Percentiles rank a stretch among this genome's conserved stretches.
Conservation (phyloP, 1,139 yeast genomes). For the Candida tropicalis region DNA sequence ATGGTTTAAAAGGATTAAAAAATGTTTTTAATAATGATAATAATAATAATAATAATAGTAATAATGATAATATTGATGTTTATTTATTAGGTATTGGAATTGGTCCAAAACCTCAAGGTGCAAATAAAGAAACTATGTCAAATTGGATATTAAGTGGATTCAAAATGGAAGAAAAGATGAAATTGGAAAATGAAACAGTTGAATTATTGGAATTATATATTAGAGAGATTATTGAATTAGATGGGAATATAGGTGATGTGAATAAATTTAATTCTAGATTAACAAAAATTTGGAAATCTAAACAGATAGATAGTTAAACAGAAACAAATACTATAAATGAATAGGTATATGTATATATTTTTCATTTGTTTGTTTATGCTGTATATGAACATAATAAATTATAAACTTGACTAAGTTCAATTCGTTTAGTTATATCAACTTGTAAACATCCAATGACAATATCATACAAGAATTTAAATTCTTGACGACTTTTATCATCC, state of each 20-base stretch:
- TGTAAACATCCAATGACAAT: slow-evolving; percentile 59
- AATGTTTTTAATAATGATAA: slow-evolving; percentile 4
- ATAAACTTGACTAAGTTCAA: slow-evolving; percentile 2
- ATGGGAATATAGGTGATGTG: slow-evolving; percentile 22
- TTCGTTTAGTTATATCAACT: slow-evolving; percentile 49
- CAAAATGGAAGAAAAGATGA: slow-evolving; percentile 21
- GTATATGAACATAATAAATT: slow-evolving; percentile 2
- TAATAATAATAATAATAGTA: neutral
- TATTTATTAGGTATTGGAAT: slow-evolving; percentile 45
- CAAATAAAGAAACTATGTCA: slow-evolving; percentile 38
- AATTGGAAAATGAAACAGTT: slow-evolving; percentile 19
- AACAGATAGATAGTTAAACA: neutral
- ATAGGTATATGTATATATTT: neutral
- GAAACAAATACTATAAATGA: neutral
- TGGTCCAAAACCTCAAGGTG: slow-evolving; percentile 45
- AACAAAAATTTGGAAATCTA: slow-evolving; percentile 15
- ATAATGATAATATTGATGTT: slow-evolving; percentile 15
- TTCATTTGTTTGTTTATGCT: neutral
- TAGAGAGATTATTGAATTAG: slow-evolving; percentile 21
- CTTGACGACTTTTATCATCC: slow-evolving; percentile 17
- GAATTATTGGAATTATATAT: slow-evolving; percentile 23
- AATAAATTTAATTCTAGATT: slow-evolving; percentile 24
- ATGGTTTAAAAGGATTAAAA: slow-evolving; percentile 38
- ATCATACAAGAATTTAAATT: slow-evolving; percentile 38
- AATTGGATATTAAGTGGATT: slow-evolving; percentile 43